phyloP scores from a whole-genome alignment of 306 rosid genomes.

The Cucumis hystrix region DNA sequence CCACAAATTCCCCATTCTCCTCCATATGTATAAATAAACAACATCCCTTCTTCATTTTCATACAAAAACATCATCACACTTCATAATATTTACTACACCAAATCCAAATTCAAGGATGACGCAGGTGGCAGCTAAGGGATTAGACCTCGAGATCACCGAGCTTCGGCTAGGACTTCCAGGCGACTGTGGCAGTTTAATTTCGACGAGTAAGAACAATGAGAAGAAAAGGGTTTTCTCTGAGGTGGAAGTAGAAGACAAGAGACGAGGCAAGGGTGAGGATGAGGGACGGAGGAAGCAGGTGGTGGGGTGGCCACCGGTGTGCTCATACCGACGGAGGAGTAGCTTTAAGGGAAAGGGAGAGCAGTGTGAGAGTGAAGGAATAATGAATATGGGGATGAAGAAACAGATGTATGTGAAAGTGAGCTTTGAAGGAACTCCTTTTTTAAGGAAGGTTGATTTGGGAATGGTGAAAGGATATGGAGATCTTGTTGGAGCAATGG shows the following conservation, averaged over 20 bases:
- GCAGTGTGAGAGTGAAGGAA: not conserved
- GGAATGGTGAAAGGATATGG: constrained; percentile 35
- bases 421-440: constrained; percentile 89
- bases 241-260: constrained; percentile 19
- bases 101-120: not conserved
- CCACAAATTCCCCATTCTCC: not conserved
- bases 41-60: not conserved
- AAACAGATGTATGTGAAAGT: constrained; percentile 71
- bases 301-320: constrained; percentile 97
- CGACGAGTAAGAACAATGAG: constrained; percentile 23
- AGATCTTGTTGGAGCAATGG: constrained; percentile 57
- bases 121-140: constrained; percentile 40
- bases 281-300: constrained; percentile 21
- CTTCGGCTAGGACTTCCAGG: constrained; percentile 62
- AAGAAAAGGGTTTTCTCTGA: constrained; percentile 67
- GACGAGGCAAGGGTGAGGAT: not conserved
- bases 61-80: not conserved
- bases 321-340: constrained; percentile 60
- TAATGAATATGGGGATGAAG: constrained; percentile 3
- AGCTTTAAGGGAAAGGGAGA: constrained; percentile 20
- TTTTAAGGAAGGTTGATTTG: constrained; percentile 71
- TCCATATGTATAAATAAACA: not conserved
- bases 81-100: not conserved
- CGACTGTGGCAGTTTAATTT: not conserved
- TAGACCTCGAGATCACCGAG: constrained; percentile 80